Conservation (phyloP, 305 asterid genomes). For the Salvia sclarea region DNA sequence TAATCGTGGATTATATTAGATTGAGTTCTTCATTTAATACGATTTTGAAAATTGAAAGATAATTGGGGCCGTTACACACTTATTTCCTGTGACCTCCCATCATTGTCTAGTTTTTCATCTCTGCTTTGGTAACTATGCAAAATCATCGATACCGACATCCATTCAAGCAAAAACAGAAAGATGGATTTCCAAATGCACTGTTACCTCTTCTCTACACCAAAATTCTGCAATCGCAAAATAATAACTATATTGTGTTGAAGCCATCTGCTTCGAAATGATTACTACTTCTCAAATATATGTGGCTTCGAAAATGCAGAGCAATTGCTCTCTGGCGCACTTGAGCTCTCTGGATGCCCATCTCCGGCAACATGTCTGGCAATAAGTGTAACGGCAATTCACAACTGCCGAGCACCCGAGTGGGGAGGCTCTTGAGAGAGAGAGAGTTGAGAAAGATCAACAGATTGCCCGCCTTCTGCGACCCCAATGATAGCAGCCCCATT, state of each 20-base stretch:
- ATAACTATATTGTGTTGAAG: not conserved
- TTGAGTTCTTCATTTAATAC: not conserved
- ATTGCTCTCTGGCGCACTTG: slow-evolving; percentile 48
- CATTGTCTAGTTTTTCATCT: slow-evolving; percentile 32
- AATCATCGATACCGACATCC: slow-evolving; percentile 3
- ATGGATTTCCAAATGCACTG: slow-evolving; percentile 22
- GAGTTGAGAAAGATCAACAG: slow-evolving; percentile 60
- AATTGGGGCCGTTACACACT: slow-evolving; percentile 39
- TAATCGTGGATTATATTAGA: not conserved
- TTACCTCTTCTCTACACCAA: slow-evolving; percentile 21
- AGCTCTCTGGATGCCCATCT: slow-evolving; percentile 44
- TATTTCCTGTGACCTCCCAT: slow-evolving; percentile 33
- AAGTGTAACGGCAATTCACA: slow-evolving; percentile 56
- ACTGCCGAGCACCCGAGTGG: slow-evolving; percentile 48
- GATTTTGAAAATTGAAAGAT: too few species aligned
- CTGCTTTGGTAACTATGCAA: slow-evolving; percentile 31
- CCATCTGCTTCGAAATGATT: slow-evolving; percentile 13
- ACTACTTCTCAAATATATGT: slow-evolving; percentile 32
- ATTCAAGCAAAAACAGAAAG: not conserved
- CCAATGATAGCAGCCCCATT: slow-evolving; percentile 44
- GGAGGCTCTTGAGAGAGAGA: slow-evolving; percentile 74
- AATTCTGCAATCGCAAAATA: slow-evolving; percentile 27
- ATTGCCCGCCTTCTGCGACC: slow-evolving; percentile 44
- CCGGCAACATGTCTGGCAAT: slow-evolving; percentile 70
- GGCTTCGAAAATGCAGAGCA: slow-evolving; percentile 61